Evolutionary conservation across 2,329 filamentous ascomycete species (phyloP).

Genomic region (Helotiales sp.): DNA sequence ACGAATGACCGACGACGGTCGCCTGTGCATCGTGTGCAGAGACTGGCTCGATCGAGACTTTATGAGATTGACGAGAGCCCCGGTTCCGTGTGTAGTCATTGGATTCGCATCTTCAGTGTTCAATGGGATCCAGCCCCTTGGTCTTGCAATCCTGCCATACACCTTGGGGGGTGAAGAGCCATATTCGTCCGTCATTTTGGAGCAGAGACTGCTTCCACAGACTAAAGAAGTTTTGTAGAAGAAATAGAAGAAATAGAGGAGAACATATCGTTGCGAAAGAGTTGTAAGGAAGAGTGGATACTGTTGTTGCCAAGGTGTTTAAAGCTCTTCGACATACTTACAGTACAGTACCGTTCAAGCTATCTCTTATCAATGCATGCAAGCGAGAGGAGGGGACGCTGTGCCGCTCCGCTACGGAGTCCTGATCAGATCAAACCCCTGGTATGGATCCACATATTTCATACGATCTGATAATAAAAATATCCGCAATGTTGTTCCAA

Average conservation of each 20-base stretch:
- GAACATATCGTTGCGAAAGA: not conserved
- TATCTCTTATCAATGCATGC: slow-evolving; percentile 4
- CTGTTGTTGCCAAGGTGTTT: not conserved
- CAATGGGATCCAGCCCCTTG: slow-evolving; percentile 38
- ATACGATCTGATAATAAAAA: not conserved
- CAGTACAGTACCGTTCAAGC: too few species aligned
- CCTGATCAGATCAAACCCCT: not conserved
- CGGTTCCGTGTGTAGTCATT: slow-evolving; percentile 42
- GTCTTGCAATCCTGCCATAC: slow-evolving; percentile 32
- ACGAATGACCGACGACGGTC: slow-evolving; percentile 28
- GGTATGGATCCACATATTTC: not conserved
- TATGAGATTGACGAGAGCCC: slow-evolving; percentile 39
- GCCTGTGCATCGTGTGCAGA: slow-evolving; percentile 28
- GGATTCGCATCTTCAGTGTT: slow-evolving; percentile 38
- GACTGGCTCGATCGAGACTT: slow-evolving; percentile 39
- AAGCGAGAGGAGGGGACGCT: slow-evolving; percentile 2
- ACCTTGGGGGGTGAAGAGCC: slow-evolving; percentile 29
- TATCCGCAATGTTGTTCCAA: not conserved
- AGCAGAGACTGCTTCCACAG: not conserved
- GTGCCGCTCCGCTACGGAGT: not conserved
- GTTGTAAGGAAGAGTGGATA: not conserved
- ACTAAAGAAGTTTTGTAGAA: not conserved
- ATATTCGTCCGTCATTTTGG: slow-evolving; percentile 19
- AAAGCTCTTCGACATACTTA: too few species aligned
- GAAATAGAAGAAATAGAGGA: not conserved